Evolutionary conservation across 345 rosid genomes (phyloP).

Genomic region (Eucalyptus tenuipes): DNA sequence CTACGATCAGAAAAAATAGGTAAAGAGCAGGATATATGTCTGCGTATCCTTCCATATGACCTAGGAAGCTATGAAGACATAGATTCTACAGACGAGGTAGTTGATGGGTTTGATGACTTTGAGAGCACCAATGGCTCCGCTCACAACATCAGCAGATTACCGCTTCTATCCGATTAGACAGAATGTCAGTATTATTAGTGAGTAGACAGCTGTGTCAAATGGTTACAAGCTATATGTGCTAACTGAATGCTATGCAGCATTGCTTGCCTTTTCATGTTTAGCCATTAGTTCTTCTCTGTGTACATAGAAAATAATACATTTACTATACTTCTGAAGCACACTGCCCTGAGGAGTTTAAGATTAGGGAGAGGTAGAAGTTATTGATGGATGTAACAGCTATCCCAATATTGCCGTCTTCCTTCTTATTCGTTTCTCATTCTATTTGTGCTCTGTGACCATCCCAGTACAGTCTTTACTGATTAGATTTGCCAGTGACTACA

Average conservation of each 20-base stretch:
- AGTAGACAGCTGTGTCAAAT: neutral
- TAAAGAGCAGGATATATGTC: constrained; percentile 29
- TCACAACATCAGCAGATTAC: constrained; percentile 27
- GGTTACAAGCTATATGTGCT: neutral
- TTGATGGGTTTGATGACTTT: constrained; percentile 10
- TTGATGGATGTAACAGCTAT: neutral
- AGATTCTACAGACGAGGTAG: constrained; percentile 5
- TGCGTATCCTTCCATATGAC: constrained; percentile 53
- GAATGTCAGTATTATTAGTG: neutral
- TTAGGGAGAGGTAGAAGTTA: neutral
- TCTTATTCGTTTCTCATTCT: neutral
- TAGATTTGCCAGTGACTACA: neutral
- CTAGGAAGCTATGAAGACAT: constrained; percentile 1
- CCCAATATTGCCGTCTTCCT: neutral
- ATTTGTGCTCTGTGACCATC: neutral
- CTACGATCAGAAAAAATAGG: constrained; percentile 42
- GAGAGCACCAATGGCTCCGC: constrained; percentile 21
- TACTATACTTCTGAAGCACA: neutral
- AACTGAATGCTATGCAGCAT: neutral
- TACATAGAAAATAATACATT: neutral
- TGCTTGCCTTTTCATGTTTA: neutral
- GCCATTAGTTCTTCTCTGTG: neutral
- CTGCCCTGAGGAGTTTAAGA: neutral
- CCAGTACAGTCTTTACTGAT: neutral
- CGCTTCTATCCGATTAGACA: constrained; percentile 39